Percentiles rank a stretch among this genome's conserved stretches.
Conservation (phyloP, 768 basidiomycete genomes). For the Phaffia australis region DNA sequence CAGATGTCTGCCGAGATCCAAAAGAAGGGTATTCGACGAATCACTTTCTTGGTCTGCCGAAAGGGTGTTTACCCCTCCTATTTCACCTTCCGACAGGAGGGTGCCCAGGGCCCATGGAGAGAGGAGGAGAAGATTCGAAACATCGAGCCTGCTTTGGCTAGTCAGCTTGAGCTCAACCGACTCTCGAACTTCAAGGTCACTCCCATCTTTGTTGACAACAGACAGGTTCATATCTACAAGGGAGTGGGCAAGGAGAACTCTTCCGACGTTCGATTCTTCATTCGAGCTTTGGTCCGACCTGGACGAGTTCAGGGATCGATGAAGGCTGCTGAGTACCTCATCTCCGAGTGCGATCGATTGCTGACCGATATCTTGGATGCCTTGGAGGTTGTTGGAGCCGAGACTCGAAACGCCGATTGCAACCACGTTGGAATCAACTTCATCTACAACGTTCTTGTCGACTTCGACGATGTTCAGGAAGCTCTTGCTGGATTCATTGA, state of each 20-base stretch:
- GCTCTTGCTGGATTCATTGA: conserved; percentile 99
- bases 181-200: conserved; percentile 92
- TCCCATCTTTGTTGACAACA: conserved; percentile 91
- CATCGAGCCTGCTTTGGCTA: conserved; percentile 94
- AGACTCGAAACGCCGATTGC: conserved; percentile 47
- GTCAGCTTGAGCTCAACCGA: conserved; percentile 92
- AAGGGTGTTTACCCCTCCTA: conserved; percentile 82
- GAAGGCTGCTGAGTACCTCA: conserved; percentile 93
- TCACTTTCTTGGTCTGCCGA: conserved; percentile 84
- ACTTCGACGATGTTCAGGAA: conserved; percentile 90
- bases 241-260: conserved; percentile 91
- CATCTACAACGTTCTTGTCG: conserved; percentile 88
- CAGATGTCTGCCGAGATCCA: conserved; percentile 51
- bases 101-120: conserved; percentile 57
- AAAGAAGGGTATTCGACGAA: conserved; percentile 75
- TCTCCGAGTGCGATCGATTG: conserved; percentile 94
- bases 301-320: conserved; percentile 84
- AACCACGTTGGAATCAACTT: conserved; percentile 58
- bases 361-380: conserved; percentile 89
- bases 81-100: conserved; percentile 67
- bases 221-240: conserved; percentile 97
- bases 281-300: conserved; percentile 89
- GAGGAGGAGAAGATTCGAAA: conserved; percentile 96
- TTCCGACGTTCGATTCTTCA: conserved; percentile 95
- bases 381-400: conserved; percentile 80